Base-by-base conservation (phyloP, 805 yeast species). In the Teunomyces gatunensis region DNA sequence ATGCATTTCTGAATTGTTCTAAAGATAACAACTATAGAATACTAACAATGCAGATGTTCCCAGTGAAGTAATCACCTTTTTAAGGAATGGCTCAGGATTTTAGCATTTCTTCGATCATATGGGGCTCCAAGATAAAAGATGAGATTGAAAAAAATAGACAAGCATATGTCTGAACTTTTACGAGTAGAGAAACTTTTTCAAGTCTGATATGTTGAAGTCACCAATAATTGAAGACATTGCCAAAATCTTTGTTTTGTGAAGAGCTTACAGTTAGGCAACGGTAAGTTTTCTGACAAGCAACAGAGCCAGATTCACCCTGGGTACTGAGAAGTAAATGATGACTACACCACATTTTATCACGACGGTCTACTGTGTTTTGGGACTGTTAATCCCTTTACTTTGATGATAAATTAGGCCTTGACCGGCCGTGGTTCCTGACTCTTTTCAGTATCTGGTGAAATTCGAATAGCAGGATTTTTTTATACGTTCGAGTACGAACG, bases 121-220 rank as follows among this genome's bases (percentile, higher is more conserved):
- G 18, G 45, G 28, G 36, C 27, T 40, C 17, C 47, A 37, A 57
- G 64, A 63, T 80, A 84, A 67, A 68, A 65, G 83, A 85, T 83
- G 94, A 87, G 77, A 79, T 80, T 75, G 79, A 78, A 80, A 80
- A 75, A 75, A 42, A 72, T 67, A 69, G 96, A 91, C 97, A 91
- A 91, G 97, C 97, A 91, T 91, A 91, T 91, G 96, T 90, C 97
- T 84, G 96, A 90, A 68, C 71, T 68, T 54, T n/a, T 66, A 57
- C 49, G 64, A 73, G 89, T 80, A 73, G 90, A 81, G 66, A 80
- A 71, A 66, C 61, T 68, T 77, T 68, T 75, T 81, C 79, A 56
- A 54, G 76, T 72, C 78, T 73, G 77, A 73, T 72, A 61, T 47
- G 53, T 39, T 39, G 43, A 28, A 42, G 46, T n/a, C 54, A 47